Conservation (phyloP, 768 basidiomycete genomes). For the Trametes cinnabarina region DNA sequence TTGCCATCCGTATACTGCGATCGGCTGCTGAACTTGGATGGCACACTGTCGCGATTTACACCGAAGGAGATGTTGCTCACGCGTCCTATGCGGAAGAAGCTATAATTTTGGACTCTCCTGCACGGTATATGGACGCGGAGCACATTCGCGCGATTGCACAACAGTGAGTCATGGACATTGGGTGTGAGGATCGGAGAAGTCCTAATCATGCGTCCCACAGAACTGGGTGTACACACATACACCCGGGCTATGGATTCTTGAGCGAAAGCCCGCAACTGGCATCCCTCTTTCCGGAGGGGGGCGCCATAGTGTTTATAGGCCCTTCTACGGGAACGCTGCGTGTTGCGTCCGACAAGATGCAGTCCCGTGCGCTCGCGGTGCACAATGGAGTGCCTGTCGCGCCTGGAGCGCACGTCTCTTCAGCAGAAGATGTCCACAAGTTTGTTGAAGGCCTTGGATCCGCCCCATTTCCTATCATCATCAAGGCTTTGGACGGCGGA, state of each 20-base stretch:
- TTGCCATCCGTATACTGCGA: slow-evolving; percentile 33
- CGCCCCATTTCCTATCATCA: slow-evolving; percentile 35
- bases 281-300: slow-evolving; percentile 24
- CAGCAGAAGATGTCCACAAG: slow-evolving; percentile 23
- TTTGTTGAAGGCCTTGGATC: slow-evolving; percentile 16
- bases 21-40: slow-evolving; percentile 29
- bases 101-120: slow-evolving; percentile 16
- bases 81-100: slow-evolving; percentile 30
- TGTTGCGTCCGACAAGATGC: slow-evolving; percentile 23
- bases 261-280: slow-evolving; percentile 32
- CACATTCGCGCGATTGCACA: slow-evolving; percentile 24
- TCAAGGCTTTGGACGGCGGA: slow-evolving; percentile 36
- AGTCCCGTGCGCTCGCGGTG: slow-evolving; percentile 28
- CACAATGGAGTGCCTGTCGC: slow-evolving; percentile 32
- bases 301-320: slow-evolving; percentile 27
- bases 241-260: slow-evolving; percentile 27
- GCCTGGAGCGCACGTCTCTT: slow-evolving; percentile 26
- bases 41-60: slow-evolving; percentile 31
- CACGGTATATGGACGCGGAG: slow-evolving; percentile 14
- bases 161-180: no score
- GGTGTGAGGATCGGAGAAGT: no score
- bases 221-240: slow-evolving; percentile 31
- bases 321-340: slow-evolving; percentile 27
- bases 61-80: slow-evolving; percentile 25
- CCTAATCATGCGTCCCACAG: background rate